phyloP scores from a whole-genome alignment of 1,284 basidiomycete genomes.

The Heterobasidion parviporum region DNA sequence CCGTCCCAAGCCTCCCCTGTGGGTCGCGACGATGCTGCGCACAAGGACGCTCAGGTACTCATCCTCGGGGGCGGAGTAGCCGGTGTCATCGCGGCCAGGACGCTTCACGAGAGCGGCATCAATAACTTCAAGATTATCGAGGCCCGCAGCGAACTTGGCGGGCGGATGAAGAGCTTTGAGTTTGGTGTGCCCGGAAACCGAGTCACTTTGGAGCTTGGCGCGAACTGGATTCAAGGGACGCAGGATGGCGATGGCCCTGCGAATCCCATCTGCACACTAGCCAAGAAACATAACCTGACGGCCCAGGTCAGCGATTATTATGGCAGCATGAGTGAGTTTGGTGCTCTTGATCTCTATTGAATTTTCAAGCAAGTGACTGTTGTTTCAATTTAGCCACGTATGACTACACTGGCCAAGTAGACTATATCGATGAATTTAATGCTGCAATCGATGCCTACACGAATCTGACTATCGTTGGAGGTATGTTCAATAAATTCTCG shows the following conservation, averaged over 20 bases:
- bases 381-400: conserved; percentile 33
- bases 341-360: background rate
- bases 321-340: conserved; percentile 38
- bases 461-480: conserved; percentile 32
- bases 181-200: conserved; percentile 32
- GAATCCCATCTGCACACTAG: conserved; percentile 57
- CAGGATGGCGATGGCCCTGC: conserved; percentile 38
- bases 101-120: conserved; percentile 48
- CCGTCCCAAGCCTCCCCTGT: background rate
- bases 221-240: conserved; percentile 70
- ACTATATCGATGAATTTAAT: conserved; percentile 39
- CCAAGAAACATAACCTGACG: conserved; percentile 45
- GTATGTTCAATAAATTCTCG: conserved; percentile 14
- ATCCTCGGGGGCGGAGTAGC: conserved; percentile 60
- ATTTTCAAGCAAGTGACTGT: too few species aligned
- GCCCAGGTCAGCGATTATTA: conserved; percentile 39
- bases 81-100: conserved; percentile 58
- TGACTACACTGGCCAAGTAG: conserved; percentile 36
- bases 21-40: background rate
- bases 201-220: conserved; percentile 49
- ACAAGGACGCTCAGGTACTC: conserved; percentile 24
- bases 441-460: conserved; percentile 31
- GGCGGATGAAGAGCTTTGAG: conserved; percentile 41
- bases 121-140: conserved; percentile 57
- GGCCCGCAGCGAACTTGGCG: conserved; percentile 50